Conservation (phyloP, 768 basidiomycete genomes). For the Mycena filopes region DNA sequence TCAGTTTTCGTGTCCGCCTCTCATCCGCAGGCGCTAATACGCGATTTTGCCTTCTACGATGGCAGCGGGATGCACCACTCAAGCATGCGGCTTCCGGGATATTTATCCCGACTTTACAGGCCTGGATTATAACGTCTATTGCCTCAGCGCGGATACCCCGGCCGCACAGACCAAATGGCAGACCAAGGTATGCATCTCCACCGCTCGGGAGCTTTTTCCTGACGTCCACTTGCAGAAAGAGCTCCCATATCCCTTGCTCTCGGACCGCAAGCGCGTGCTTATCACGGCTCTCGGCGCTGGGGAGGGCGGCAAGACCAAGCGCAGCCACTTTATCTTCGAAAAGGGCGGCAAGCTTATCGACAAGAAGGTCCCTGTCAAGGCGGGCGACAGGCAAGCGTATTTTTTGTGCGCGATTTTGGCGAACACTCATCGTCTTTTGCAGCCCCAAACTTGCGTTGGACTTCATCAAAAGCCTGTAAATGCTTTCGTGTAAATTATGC, state of each 20-base stretch:
- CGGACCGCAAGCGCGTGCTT: slow-evolving; percentile 85
- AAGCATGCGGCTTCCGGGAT: slow-evolving; percentile 94
- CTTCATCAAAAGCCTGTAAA: slow-evolving; percentile 65
- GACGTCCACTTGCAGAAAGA: slow-evolving; percentile 65
- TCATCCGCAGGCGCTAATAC: background rate
- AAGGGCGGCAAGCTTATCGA: slow-evolving; percentile 91
- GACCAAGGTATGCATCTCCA: slow-evolving; percentile 67
- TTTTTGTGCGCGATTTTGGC: background rate
- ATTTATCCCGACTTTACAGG: slow-evolving; percentile 79
- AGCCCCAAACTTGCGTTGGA: slow-evolving; percentile 75
- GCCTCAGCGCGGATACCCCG: slow-evolving; percentile 83
- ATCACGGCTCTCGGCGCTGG: slow-evolving; percentile 87
- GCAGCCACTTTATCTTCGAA: slow-evolving; percentile 94
- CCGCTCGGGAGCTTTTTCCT: background rate
- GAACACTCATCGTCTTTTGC: background rate
- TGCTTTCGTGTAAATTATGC: slow-evolving; percentile 6
- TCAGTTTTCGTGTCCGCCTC: slow-evolving; percentile 48
- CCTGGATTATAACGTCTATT: slow-evolving; percentile 80
- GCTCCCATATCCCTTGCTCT: slow-evolving; percentile 87
- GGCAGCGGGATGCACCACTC: slow-evolving; percentile 88
- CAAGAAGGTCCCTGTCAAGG: slow-evolving; percentile 87
- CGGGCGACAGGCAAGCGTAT: slow-evolving; percentile 77
- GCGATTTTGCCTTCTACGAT: background rate
- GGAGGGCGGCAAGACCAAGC: slow-evolving; percentile 83
- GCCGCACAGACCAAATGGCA: slow-evolving; percentile 86